Evolutionary conservation across 225 moss, liverwort and hornwort genomes (phyloP), one percentile per base, ranked within the genome.

Genomic region (Polytrichum formosum): DNA sequence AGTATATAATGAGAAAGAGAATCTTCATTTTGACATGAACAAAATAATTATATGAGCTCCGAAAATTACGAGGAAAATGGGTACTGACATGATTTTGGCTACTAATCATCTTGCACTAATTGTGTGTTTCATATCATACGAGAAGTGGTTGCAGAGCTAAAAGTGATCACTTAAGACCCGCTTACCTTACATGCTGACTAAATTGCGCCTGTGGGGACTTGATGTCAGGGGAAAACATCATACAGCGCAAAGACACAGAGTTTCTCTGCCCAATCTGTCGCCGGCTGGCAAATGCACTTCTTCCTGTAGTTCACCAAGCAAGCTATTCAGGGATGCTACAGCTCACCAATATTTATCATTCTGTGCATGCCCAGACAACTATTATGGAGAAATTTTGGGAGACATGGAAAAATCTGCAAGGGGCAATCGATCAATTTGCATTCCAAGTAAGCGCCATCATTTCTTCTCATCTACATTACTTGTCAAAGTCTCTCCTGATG

Each of bases 201-300:
- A 23, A 58, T 8, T 58, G n/a, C n/a, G 23, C 58, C 6, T 21
- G 21, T 58, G 58, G 58, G 58, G 58, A 23, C 6, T 58, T 9
- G 20, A 58, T 58, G 6, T 58, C 87, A 96, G 96, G 93, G 61
- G 92, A 91, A 76, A 89, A 83, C 55, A 88, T 97, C 29, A 85
- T 97, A 64, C 92, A 97, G 26, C 83, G 92, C 65, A 69, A 53
- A 29, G 87, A 82, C 58, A 68, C 67, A 76, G 97, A 97, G 75
- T 97, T 97, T 71, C 92, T 97, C 56, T 97, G 97, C 76, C 97
- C 97, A 37, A 91, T 92, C 67, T 97, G 97, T 75, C 97, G 97
- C 64, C 91, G 97, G 53, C 75, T 97, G 65, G 92, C 97, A 76
- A 97, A 97, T 84, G 94, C 82, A 33, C 78, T 97, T 23, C 87